Percentiles rank a stretch among this genome's conserved stretches.
Conservation (phyloP, 116 monocot genomes). For the Trichopus zeylanicus region DNA sequence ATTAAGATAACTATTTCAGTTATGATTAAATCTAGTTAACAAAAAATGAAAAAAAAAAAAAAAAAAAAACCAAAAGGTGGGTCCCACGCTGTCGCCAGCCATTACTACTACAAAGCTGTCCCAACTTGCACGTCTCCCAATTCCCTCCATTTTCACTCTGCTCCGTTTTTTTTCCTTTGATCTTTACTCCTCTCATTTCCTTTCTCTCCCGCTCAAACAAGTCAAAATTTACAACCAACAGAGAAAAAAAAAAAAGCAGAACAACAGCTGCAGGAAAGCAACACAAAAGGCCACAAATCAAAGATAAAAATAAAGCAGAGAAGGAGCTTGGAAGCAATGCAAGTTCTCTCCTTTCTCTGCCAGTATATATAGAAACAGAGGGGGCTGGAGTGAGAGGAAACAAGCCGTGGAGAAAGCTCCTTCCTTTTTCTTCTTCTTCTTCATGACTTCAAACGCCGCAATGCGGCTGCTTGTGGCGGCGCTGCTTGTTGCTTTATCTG, state of each 20-base stretch:
- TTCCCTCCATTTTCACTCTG: too few species aligned
- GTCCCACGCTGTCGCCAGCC: too few species aligned
- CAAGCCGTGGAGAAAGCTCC: not conserved
- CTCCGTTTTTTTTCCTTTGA: constrained; percentile 1
- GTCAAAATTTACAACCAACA: too few species aligned
- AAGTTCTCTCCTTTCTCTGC: not conserved
- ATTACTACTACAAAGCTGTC: not conserved
- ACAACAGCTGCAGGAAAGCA: not conserved
- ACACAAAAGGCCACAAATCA: not conserved
- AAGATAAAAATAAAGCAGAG: not conserved
- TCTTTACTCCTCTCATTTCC: too few species aligned
- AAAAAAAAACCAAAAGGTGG: too few species aligned
- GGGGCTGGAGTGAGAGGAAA: not conserved
- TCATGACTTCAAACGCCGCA: constrained; percentile 10
- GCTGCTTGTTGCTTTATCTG: not conserved
- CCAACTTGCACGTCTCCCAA: not conserved
- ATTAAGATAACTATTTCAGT: too few species aligned
- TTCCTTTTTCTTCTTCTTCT: not conserved
- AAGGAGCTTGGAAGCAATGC: too few species aligned
- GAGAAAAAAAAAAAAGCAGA: constrained; percentile 4
- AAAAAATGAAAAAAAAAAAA: too few species aligned
- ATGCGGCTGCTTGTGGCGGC: constrained; percentile 4
- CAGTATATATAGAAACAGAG: too few species aligned
- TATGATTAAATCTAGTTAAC: too few species aligned
- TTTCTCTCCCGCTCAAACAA: not conserved